Base-by-base conservation (phyloP, 2,329 filamentous ascomycete species). In the Ophiostoma sp. region DNA sequence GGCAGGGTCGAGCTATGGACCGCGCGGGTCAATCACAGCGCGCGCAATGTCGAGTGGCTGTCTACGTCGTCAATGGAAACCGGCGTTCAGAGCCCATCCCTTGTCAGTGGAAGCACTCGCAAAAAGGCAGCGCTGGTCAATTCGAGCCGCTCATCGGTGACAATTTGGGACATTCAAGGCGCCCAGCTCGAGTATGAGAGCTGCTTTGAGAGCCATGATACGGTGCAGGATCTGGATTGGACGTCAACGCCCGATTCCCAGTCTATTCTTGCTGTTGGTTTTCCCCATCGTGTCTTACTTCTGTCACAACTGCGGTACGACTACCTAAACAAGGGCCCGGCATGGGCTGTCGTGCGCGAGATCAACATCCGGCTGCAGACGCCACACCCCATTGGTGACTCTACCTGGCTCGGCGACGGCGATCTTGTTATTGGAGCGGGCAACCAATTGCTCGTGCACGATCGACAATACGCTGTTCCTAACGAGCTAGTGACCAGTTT, bases 251-350 rank as follows among this genome's bases (percentile, higher is more conserved):
- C 93, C 0, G 92, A 96, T 77, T 89, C 88, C 67, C 93, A 97
- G 76, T 94, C 92, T 0, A 93, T 97, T 70, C 83, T 97, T 27
- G 92, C 94, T 0, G 92, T 97, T n/a, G 93, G 94, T 0, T 97
- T 97, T 76, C 89, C 90, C n/a, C 91, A 94, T 73, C 88, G 90
- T 70, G 90, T 97, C 5, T 80, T 96, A 39, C 83, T 97, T 2
- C 85, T 97, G 35, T 90, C 91, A 6, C 93, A 97, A 77, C 89
- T 96, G 81, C 90, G 94, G 15, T 97, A 95, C 76, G 93, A 97
- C 78, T 97, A 97, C 77, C 83, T 97, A 23, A 93, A 94, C 75
- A 90, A 92, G 72, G 90, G 91, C 0, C 91, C 93, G n/a, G 92
- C 93, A 0, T 97, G 94, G 94, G 90, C 92, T 0, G 85, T 90